phyloP scores from a whole-genome alignment of 208 protist genomes.

The Wallacemonas sp. region DNA sequence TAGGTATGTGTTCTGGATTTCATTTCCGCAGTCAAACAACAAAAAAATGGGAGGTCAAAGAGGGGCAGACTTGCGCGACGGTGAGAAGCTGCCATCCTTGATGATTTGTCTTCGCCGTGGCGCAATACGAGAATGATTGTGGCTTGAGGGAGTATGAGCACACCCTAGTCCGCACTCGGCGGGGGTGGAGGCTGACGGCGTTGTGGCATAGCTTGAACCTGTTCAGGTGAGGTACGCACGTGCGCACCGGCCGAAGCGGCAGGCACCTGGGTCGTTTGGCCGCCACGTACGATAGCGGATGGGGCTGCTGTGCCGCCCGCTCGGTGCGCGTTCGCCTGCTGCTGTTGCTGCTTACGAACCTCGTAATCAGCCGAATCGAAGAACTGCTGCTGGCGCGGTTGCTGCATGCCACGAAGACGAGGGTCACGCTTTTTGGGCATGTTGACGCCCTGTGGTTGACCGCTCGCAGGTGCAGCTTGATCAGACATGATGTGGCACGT shows the following conservation, averaged over 20 bases:
- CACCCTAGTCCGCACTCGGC: not conserved
- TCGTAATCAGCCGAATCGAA: slow-evolving; percentile 91
- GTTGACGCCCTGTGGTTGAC: slow-evolving; percentile 59
- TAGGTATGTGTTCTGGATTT: too few species aligned
- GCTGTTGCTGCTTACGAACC: slow-evolving; percentile 68
- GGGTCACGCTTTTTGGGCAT: slow-evolving; percentile 90
- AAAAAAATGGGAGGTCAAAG: too few species aligned
- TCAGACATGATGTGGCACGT: slow-evolving; percentile 10
- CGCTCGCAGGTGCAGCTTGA: not conserved
- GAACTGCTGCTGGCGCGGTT: slow-evolving; percentile 70
- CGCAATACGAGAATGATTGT: too few species aligned
- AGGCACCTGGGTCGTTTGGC: not conserved
- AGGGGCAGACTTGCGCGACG: too few species aligned
- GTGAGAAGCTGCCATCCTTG: too few species aligned
- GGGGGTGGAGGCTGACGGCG: slow-evolving; percentile 12
- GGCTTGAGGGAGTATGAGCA: too few species aligned
- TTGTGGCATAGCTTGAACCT: not conserved
- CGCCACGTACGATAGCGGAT: not conserved
- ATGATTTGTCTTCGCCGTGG: too few species aligned
- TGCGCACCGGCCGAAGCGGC: slow-evolving; percentile 3
- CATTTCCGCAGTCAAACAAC: too few species aligned
- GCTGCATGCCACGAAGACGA: slow-evolving; percentile 71
- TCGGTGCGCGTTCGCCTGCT: slow-evolving; percentile 3
- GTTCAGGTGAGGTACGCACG: slow-evolving; percentile 7
- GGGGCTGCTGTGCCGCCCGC: not conserved